Evolutionary conservation across 441 rosid genomes (phyloP), one percentile per base, ranked within the genome.

Genomic region (Omphalea diandra): DNA sequence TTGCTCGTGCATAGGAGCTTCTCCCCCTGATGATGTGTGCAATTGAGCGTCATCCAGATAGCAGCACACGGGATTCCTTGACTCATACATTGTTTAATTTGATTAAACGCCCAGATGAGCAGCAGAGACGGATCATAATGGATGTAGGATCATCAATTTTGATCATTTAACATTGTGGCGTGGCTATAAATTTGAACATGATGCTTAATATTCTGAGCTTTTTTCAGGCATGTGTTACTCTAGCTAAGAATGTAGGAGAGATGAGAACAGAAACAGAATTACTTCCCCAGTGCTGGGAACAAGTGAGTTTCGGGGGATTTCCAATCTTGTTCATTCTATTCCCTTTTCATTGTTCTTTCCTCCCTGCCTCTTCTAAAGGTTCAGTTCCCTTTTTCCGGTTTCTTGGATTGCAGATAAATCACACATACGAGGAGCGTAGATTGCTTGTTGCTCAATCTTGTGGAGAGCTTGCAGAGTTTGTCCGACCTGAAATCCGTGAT

Each of bases 241-340:
- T 95, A 65, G 89, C 99, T 44, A 88, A 81, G 85, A 95, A 89
- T 84, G 99, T 95, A 63, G 99, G 99, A 64, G 90, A 95, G 81
- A 95, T 90, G 98, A 88, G 98, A 82, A 95, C 98, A 72, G 99
- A 95, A 83, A 90, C 96, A 59, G 99, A 92, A 71, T 86, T 95
- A 76, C 99, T 95, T 76, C 99, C 97, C 49, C 97, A 95, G 85
- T 95, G 99, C 76, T 95, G 98, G 99, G 99, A 95, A 85, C 98
- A 95, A 82, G 99, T 92, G 77, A 85, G 88, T 80, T 71, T 63
- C 68, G 47, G 43, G 66, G 72, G 68, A 65, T 67, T 57, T 69
- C 62, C 67, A 43, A 7, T 75, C 72, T 80, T 36, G 65, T 65
- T 58, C 58, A 53, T 63, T 61, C 57, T 15, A 15, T 69, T 63